A percentile compares a stretch with the other conserved stretches of the same genome.
Conservation (phyloP, 2,329 filamentous ascomycete species). For the Sporothrix mexicana region DNA sequence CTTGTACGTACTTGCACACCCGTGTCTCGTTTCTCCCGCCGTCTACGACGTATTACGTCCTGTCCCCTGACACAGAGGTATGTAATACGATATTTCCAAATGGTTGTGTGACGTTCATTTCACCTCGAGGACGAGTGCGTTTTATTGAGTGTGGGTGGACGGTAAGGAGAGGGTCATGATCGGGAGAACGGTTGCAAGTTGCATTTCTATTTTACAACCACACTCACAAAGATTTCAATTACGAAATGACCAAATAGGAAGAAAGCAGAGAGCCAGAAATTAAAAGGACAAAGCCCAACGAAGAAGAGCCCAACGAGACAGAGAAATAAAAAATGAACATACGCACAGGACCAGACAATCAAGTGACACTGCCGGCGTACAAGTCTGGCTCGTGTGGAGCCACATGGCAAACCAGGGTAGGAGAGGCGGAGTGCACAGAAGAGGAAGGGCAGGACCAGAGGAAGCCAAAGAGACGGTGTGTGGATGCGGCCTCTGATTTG, state of each 20-base stretch:
- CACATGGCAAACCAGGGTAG: conserved; percentile 30
- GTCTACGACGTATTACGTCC: background rate
- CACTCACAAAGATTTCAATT: background rate
- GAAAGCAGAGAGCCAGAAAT: background rate
- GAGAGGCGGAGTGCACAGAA: conserved; percentile 2
- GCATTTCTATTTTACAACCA: no score
- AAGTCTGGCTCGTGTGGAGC: conserved; percentile 31
- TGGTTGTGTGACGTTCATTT: conserved; percentile 13
- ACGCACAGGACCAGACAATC: conserved; percentile 28
- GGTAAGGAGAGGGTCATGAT: background rate
- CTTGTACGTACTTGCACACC: background rate
- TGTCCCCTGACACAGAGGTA: background rate
- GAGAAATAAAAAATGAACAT: background rate
- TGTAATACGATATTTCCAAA: background rate
- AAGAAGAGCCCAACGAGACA: background rate
- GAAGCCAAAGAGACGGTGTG: conserved; percentile 31
- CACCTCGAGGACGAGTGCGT: conserved; percentile 12
- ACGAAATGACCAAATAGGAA: background rate
- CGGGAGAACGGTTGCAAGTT: no score
- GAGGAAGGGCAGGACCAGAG: background rate
- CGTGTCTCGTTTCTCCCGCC: conserved; percentile 24
- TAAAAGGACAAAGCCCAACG: conserved; percentile 12
- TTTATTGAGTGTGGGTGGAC: background rate
- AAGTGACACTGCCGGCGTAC: conserved; percentile 32
- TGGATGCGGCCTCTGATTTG: conserved; percentile 19